Base-by-base conservation (phyloP, 1,284 basidiomycete genomes). In the Cerrena zonata region DNA sequence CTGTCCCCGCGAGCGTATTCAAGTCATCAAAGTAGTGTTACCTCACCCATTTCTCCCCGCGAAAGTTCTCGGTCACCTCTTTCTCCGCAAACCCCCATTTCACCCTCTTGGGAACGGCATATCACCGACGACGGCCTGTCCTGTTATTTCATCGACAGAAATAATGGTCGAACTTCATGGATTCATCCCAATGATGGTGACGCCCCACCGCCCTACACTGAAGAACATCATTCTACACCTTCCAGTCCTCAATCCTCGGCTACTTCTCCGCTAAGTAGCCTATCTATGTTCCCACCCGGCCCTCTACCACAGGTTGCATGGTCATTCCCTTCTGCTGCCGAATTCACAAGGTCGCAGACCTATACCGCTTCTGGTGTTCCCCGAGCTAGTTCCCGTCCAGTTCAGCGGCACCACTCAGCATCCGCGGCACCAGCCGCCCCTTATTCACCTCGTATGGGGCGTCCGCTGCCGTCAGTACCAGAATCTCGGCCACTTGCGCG, bases 131-230 rank as follows among this genome's bases (percentile, higher is more conserved):
- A 40, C 19, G 21, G 21, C 18, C 10, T 18, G 15, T 40, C 21
- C 18, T 40, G 15, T 19, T 40, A 15, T 18, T 40, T 40, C 39
- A 19, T 22, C 10, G 15, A 40, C 19, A 22, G 21, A 10, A 10
- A 7, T 40, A 34, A 34, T 34, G 30, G 39, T 18, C 39, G 15
- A 19, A 10, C 18, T 10, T 22, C 15, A 7, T 40, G 21, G 39
- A 7, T 40, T 40, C 5, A 39, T 39, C 23, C 27, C 18, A 22
- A 11, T 22, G 34, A 47, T 15, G 45, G 13, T 24, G 45, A 46
- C 5, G 45, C 45, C n/a, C 46, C 46, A 10, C 46, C 46, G 4
- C 36, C 46, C 5, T 47, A 47, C 22, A 47, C 46, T 10, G 27
- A 30, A 7, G 7, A 27, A n/a, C 4, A 21, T n/a, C 46, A 39